Conservation (phyloP, 345 rosid species). For the Excoecaria agallocha region DNA sequence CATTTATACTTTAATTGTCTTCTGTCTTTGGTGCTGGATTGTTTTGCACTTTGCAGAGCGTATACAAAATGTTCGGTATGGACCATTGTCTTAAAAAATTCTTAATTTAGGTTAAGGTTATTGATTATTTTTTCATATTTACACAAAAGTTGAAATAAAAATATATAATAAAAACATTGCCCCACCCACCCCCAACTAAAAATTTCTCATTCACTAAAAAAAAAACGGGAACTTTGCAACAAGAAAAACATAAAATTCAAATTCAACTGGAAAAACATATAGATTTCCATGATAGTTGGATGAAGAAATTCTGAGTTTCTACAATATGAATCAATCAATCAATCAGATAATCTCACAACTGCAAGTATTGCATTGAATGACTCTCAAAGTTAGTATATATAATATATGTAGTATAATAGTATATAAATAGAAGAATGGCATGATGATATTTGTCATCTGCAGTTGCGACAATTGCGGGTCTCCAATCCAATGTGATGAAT, state of each 20-base stretch:
- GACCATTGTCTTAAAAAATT: no score
- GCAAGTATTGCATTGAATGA: constrained; percentile 29
- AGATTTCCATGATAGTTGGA: no score
- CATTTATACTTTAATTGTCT: background rate
- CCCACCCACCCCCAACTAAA: no score
- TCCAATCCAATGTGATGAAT: constrained; percentile 28
- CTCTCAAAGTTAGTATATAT: constrained; percentile 31
- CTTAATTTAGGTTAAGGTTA: no score
- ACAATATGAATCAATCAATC: constrained; percentile 38
- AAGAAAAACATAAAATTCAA: no score
- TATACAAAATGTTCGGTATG: background rate
- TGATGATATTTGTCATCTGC: constrained; percentile 21
- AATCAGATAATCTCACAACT: constrained; percentile 23
- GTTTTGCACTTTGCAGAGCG: background rate
- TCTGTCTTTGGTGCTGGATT: background rate
- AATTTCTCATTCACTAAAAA: no score
- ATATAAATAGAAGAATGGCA: constrained; percentile 20
- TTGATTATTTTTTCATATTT: no score
- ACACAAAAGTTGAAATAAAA: no score
- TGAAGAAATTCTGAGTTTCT: constrained; percentile 16
- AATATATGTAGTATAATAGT: background rate
- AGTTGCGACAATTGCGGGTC: constrained; percentile 25
- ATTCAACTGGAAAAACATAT: no score
- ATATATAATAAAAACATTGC: no score
- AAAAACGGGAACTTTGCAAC: no score